Conservation (phyloP, 2,329 filamentous ascomycete genomes). For the Aspergillus texensis region DNA sequence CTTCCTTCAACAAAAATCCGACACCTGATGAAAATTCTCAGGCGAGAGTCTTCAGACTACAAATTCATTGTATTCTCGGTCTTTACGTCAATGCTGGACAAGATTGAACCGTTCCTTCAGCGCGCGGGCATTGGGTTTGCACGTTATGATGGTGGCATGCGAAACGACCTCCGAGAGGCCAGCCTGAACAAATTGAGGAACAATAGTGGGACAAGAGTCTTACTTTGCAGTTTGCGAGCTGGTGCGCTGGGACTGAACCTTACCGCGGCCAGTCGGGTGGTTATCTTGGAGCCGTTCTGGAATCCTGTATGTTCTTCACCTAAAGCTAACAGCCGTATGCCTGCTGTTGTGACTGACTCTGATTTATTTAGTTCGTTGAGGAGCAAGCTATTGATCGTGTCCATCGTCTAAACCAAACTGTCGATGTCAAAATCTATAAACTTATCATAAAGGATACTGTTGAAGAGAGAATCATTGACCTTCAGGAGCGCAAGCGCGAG, state of each 20-base stretch:
- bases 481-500: conserved; percentile 91
- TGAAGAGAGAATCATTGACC: conserved; percentile 89
- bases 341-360: conserved; percentile 19
- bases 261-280: conserved; percentile 87
- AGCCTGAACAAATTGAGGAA: conserved; percentile 76
- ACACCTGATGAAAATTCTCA: conserved; percentile 78
- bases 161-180: conserved; percentile 87
- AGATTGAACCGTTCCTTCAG: conserved; percentile 87
- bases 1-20: conserved; percentile 83
- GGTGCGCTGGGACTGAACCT: conserved; percentile 91
- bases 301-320: conserved; percentile 68
- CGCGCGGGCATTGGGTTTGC: conserved; percentile 75
- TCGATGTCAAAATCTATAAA: conserved; percentile 94
- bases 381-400: conserved; percentile 99
- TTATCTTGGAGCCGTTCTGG: conserved; percentile 98
- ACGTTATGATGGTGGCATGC: conserved; percentile 94
- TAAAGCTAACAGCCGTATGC: conserved; percentile 14
- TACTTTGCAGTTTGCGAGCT: conserved; percentile 93
- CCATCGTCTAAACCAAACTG: conserved; percentile 94
- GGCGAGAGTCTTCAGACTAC: conserved; percentile 75
- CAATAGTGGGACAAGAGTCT: conserved; percentile 73
- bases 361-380: conserved; percentile 74
- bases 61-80: conserved; percentile 99
- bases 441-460: conserved; percentile 85
- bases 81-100: conserved; percentile 97